Base-by-base conservation (phyloP, 371 early-diverging fungal genomes). In the Mortierella sp. region DNA sequence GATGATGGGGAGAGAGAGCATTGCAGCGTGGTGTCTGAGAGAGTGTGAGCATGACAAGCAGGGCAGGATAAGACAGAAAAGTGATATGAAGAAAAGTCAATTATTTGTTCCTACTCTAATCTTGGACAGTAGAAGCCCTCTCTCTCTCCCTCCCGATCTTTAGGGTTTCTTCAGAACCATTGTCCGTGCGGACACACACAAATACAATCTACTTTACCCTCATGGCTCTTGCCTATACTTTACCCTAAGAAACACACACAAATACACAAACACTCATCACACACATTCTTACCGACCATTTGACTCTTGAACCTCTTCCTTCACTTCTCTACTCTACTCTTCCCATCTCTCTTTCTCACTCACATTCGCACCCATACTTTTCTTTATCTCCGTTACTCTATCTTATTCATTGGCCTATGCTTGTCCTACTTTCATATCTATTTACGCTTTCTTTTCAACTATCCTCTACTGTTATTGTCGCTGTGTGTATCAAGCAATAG, bases 161-260 rank as follows among this genome's bases (percentile, higher is more conserved):
- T 68, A 68, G 68, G 68, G 38, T 68, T 68, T 21, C 35, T 35
- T 68, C 7, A 4, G 1, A 18, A 21, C 68, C 68, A 68, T 32
- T 41, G 68, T 68, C 68, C 68, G 68, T 68, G 68, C 68, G 35
- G 68, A 65, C 46, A 46, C 46, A 12, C 12, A 46, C 48, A 51
- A 4, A 51, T 51, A 54, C n/a, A 24, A 10, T 24, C 35, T 35
- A 35, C 35, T 38, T 2, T 21, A 11, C 10, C 1, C 68, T 12
- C 12, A 32, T 27, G 0, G 35, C 8, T 38, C 0, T 32, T 21
- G 0, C 18, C 21, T 21, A 0, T 1, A 38, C 65, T 63, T 16
- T 18, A 18, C 63, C 5, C 18, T 35, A 6, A 21, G 35, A 63
- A 29, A 63, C 68, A 68, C 6, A n/a, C 27, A 29, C 55, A 58